These are phyloP conservation scores for Geotrichum macrosporum DNA, from an alignment of 1,139 yeast species.

Conservation along the genomic window DNA sequence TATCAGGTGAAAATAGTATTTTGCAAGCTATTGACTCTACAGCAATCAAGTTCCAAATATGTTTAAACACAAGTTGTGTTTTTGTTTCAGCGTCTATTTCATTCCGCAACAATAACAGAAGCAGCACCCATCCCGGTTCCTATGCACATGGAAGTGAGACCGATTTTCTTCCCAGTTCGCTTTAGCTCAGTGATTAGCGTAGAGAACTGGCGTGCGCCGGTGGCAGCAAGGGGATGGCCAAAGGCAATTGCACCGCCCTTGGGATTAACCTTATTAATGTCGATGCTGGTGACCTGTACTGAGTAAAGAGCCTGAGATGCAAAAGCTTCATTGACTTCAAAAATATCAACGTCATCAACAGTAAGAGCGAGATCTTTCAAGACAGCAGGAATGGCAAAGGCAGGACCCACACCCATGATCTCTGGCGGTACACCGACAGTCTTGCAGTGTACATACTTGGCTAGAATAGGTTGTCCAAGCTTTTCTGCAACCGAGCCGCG, in stretches of 20 bases:
- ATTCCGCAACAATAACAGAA: conserved; percentile 72
- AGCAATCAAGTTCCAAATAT: too few species aligned
- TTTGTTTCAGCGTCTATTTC: conserved; percentile 13
- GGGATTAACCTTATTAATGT: conserved; percentile 68
- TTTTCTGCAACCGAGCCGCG: conserved; percentile 68
- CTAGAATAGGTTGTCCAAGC: conserved; percentile 61
- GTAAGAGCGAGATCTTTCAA: conserved; percentile 52
- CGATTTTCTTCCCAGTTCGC: conserved; percentile 62
- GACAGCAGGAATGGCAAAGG: conserved; percentile 86
- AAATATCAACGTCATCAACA: conserved; percentile 52
- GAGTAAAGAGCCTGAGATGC: conserved; percentile 90
- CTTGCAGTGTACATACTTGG: conserved; percentile 81
- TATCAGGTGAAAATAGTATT: too few species aligned
- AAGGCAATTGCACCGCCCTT: conserved; percentile 96
- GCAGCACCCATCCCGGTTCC: conserved; percentile 99
- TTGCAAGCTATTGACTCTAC: too few species aligned
- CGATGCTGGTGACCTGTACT: conserved; percentile 60
- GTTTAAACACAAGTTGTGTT: not conserved
- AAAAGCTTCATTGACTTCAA: conserved; percentile 91
- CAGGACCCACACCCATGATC: conserved; percentile 91
- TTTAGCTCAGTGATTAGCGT: conserved; percentile 68
- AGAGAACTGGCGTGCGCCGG: conserved; percentile 87
- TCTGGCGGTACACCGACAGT: conserved; percentile 91
- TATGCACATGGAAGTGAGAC: conserved; percentile 92
- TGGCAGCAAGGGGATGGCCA: conserved; percentile 94